Base-by-base conservation (phyloP, 805 yeast species). In the Spathaspora girioi region DNA sequence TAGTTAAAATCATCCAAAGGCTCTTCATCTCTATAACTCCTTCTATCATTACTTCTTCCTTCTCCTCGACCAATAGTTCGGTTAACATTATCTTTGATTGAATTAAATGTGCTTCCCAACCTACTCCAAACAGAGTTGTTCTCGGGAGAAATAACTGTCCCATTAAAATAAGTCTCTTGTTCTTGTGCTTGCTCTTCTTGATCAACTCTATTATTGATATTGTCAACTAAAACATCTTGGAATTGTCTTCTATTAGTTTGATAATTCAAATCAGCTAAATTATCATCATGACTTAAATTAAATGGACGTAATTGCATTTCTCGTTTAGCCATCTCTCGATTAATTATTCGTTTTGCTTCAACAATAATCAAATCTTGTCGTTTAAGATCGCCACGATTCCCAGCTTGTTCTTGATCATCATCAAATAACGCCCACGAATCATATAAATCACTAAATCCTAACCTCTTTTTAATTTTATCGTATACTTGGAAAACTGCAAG, bases 401-500 rank as follows among this genome's bases (percentile, higher is more conserved):
- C 19, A 12, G 43, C 49, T 23, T 23, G 26, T 17, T 44, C 46
- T 9, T 62, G 67, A 14, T 61, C 66, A 43, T 68, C 69, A 48
- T 73, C 76, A 45, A 67, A 69, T 42, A 67, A 65, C 2, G 74
- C 73, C 66, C 76, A 77, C 12, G 64, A 57, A 47, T 70, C 75
- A 49, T 70, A 69, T 31, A 71, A 55, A 50, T 71, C 75, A 3
- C 68, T 67, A 48, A 77, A 57, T 1, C 78, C 77, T 18, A 71
- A 49, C 48, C 57, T 58, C 46, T 64, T 58, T 58, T 81, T 84
- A 17, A 87, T 55, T 53, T 73, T 78, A 52, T 85, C 92, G 65
- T 85, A 87, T n/a, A 87, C 70, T 56, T 84, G 79, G 63, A 89
- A 85, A 17, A 74, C 56, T 1, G 92, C 80, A 43, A 89, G 65